Evolutionary conservation across 495 filamentous ascomycete genomes (phyloP).

Genomic region (Aeminium ludgeri): DNA sequence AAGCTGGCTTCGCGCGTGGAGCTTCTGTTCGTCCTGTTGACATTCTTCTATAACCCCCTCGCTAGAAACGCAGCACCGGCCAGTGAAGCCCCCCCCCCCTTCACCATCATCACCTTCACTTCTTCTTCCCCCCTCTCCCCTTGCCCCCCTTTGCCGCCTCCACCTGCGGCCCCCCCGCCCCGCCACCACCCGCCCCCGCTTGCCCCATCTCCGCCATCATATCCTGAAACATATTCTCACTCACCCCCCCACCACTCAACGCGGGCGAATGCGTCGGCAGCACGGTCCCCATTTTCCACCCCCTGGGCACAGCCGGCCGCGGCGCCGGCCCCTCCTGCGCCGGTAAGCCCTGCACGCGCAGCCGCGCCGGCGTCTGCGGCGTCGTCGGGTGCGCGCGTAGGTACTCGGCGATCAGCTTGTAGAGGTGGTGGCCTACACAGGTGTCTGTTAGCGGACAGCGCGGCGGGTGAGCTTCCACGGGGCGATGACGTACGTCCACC

Average conservation of each 20-base stretch:
- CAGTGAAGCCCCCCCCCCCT: no score
- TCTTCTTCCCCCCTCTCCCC: no score
- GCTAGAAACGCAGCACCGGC: no score
- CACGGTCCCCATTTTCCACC: constrained; percentile 78
- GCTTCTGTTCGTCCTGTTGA: no score
- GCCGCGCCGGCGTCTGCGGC: constrained; percentile 44
- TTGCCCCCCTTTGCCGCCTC: no score
- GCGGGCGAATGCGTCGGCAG: constrained; percentile 76
- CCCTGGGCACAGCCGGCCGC: constrained; percentile 62
- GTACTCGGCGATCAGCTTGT: constrained; percentile 55
- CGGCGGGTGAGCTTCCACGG: no score
- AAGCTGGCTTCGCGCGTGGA: no score
- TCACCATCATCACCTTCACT: no score
- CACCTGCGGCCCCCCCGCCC: constrained; percentile 36
- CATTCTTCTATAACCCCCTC: no score
- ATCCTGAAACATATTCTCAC: constrained; percentile 89
- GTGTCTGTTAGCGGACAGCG: no score
- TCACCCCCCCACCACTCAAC: constrained; percentile 83
- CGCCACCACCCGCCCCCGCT: constrained; percentile 29
- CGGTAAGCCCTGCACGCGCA: constrained; percentile 52
- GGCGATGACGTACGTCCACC: no score
- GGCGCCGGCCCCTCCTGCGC: constrained; percentile 43
- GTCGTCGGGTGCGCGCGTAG: constrained; percentile 60
- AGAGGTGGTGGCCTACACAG: constrained; percentile 67
- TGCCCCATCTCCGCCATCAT: constrained; percentile 97